Evolutionary conservation across 2,329 filamentous ascomycete genomes (phyloP).

Genomic region (Aureobasidium sp.): DNA sequence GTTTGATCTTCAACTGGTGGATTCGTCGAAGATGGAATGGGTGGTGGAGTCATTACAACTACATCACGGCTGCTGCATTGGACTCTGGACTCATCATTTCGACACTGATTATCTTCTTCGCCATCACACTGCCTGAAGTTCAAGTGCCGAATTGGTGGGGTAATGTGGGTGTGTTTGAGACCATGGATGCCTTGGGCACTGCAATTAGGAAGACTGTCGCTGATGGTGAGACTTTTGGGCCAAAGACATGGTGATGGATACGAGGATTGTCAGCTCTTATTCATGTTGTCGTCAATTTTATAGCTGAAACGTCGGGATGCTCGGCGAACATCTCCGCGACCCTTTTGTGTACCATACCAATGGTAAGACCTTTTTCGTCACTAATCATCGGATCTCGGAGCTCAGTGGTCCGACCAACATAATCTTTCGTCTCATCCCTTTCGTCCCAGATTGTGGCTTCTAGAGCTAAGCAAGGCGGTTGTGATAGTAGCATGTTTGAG

Average conservation of each 20-base stretch:
- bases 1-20: background rate
- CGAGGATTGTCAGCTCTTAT: background rate
- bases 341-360: background rate
- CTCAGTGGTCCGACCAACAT: background rate
- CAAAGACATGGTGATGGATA: background rate
- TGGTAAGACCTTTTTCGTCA: background rate
- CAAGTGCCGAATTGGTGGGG: background rate
- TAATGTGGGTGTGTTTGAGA: slow-evolving; percentile 4
- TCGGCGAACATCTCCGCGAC: background rate
- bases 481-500: background rate
- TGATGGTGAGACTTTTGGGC: background rate
- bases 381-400: background rate
- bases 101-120: background rate
- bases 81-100: background rate
- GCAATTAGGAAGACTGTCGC: background rate
- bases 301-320: background rate
- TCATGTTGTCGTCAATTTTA: background rate
- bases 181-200: background rate
- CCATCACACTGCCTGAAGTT: background rate
- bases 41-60: slow-evolving; percentile 4
- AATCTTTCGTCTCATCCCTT: background rate
- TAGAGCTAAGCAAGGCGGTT: background rate
- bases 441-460: background rate
- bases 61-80: background rate
- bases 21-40: background rate